These are phyloP conservation scores for Selaginella moellendorffii DNA, from an alignment of 75 land plant genomes.

Conservation along the genomic window DNA sequence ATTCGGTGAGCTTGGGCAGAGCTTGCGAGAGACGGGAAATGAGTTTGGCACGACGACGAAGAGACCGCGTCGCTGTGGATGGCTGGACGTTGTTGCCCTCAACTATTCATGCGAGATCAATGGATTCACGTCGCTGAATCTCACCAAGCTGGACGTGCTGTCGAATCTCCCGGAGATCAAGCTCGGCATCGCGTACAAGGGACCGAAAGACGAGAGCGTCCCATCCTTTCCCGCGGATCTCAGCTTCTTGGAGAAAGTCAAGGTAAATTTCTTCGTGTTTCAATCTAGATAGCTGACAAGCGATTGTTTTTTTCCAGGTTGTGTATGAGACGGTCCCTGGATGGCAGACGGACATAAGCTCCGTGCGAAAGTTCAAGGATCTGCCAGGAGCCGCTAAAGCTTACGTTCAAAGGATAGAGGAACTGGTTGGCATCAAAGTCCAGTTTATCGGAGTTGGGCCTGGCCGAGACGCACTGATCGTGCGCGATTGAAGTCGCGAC, in stretches of 20 bases:
- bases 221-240: constrained; percentile 76
- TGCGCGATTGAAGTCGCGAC: constrained; percentile 23
- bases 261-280: constrained; percentile 26
- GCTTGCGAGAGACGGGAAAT: constrained; percentile 61
- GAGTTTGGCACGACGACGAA: constrained; percentile 94
- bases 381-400: constrained; percentile 60
- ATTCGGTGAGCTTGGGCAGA: constrained; percentile 50
- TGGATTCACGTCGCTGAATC: constrained; percentile 82
- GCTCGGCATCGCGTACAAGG: constrained; percentile 53
- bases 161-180: constrained; percentile 55
- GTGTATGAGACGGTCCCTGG: constrained; percentile 78
- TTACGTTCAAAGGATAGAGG: constrained; percentile 80
- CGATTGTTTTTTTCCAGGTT: too few species aligned
- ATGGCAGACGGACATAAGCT: constrained; percentile 70
- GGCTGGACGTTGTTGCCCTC: constrained; percentile 91
- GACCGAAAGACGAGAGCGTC: constrained; percentile 35
- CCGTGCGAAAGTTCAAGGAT: constrained; percentile 47
- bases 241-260: constrained; percentile 40
- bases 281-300: too few species aligned
- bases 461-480: constrained; percentile 86
- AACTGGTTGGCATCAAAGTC: constrained; percentile 63
- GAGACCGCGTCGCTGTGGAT: constrained; percentile 97
- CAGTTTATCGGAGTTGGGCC: constrained; percentile 91
- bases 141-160: constrained; percentile 95
- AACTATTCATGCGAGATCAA: constrained; percentile 74